These are phyloP conservation scores for Parvularia atlantis DNA, from an alignment of 78 protist genomes.

Conservation along the genomic window DNA sequence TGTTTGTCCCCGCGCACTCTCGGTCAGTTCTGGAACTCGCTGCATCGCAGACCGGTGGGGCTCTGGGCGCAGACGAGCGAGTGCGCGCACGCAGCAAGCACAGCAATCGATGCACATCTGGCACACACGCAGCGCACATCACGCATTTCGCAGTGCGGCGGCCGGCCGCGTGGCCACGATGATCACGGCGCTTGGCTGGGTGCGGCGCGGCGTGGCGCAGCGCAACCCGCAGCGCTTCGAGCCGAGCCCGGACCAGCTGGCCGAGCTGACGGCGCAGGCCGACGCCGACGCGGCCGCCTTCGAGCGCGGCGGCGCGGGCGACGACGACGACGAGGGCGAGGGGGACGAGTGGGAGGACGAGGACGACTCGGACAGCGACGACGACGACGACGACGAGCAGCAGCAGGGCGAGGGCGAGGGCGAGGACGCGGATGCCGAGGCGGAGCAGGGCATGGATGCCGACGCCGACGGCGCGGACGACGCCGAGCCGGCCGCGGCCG, in stretches of 20 bases:
- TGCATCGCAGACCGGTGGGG: too few relatives aligned
- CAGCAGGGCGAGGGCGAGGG: constrained; percentile 16
- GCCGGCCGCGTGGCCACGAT: too few relatives aligned
- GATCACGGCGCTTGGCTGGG: constrained; percentile 46
- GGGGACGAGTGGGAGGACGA: not conserved
- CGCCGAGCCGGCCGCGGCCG: constrained; percentile 8
- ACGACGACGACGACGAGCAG: not conserved
- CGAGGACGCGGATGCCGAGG: constrained; percentile 16
- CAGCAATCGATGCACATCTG: too few relatives aligned
- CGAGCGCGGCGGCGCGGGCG: not conserved
- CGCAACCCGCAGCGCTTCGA: constrained; percentile 32
- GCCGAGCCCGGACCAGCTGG: constrained; percentile 13
- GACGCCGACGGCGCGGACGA: constrained; percentile 30
- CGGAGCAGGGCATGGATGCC: constrained; percentile 11
- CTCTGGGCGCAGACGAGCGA: too few relatives aligned
- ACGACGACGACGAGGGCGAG: constrained; percentile 5
- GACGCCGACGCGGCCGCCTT: constrained; percentile 5
- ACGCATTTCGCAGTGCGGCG: too few relatives aligned
- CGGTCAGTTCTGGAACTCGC: too few relatives aligned
- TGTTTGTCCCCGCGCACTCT: too few relatives aligned
- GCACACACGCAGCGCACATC: too few relatives aligned
- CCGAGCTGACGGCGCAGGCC: constrained; percentile 20
- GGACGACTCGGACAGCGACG: constrained; percentile 6
- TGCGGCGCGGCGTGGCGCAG: constrained; percentile 43
- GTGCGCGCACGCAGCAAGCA: too few relatives aligned